Evolutionary conservation across 1,139 yeast genomes (phyloP), one percentile per base, ranked within the genome.

Genomic region (Pichia sp.): DNA sequence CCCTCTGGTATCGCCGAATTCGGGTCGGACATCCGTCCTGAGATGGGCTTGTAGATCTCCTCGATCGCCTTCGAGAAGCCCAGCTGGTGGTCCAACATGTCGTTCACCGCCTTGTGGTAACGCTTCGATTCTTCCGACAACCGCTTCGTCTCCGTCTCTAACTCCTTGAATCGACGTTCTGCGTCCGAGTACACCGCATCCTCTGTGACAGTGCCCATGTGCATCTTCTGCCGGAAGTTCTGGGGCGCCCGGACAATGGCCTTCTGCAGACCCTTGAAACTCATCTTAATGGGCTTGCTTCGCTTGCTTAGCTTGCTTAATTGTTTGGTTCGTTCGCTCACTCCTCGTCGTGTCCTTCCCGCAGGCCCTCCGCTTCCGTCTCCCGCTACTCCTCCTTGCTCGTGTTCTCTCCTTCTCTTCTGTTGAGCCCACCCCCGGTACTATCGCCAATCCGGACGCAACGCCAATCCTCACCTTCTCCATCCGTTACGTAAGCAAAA

Each of bases 161-260:
- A 76, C 68, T 92, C 97, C 68, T 87, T 88, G 77, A 95, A 93
- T 65, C 99, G 81, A 70, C 97, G 80, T 71, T 93, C 99, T 8
- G 98, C 98, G 73, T 93, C 99, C 50, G 80, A 79, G 69, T 91
- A 93, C 24, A 93, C 97, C 0, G 96, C 82, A 68, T 93, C 99
- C 53, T 76, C 79, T 51, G 97, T 89, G 54, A 80, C 77, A 52
- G 85, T 87, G 44, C 97, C 97, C 92, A 86, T 87, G 71, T 87
- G 84, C 71, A 87, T 69, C 75, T 86, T 87, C 68, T 84, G 90
- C 62, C 92, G 84, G 66, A 87, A 76, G 59, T 77, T 80, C 69
- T 87, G 93, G 36, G 95, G 95, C 3, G 96, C 96, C 64, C 99
- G 79, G 50, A 83, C 83, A 60, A 91, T 77, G 34, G 96, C 84